Evolutionary conservation across 768 basidiomycete species (phyloP).

Genomic region (Steccherinum ochraceum): DNA sequence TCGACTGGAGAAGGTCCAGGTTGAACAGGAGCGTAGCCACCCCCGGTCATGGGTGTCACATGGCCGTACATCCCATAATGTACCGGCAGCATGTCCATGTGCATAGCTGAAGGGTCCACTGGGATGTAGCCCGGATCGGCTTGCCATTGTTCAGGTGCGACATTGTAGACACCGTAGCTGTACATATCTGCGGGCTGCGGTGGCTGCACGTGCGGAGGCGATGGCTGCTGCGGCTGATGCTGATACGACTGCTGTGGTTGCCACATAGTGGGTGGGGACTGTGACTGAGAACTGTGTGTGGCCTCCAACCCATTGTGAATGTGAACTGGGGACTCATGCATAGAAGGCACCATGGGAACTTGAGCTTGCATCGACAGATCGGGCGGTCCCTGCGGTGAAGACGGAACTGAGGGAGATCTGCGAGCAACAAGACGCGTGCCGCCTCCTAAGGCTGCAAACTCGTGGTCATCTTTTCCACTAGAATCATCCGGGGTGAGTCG

Average conservation of each 20-base stretch:
- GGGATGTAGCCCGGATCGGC: neutral
- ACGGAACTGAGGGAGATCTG: slow-evolving; percentile 38
- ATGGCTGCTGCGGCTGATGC: neutral
- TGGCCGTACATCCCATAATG: slow-evolving; percentile 13
- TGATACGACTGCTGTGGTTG: neutral
- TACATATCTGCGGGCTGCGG: neutral
- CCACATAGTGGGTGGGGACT: neutral
- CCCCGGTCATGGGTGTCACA: slow-evolving; percentile 1
- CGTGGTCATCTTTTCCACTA: slow-evolving; percentile 53
- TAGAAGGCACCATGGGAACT: neutral
- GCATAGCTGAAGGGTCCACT: slow-evolving; percentile 8
- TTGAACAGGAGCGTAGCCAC: neutral
- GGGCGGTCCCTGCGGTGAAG: slow-evolving; percentile 14
- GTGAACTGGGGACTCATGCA: neutral
- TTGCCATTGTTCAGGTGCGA: neutral
- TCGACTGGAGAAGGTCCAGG: slow-evolving; percentile 13
- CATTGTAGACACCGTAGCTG: neutral
- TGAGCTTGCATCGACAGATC: neutral
- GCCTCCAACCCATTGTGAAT: neutral
- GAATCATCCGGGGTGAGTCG: slow-evolving; percentile 29
- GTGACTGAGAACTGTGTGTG: neutral
- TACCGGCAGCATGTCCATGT: slow-evolving; percentile 11
- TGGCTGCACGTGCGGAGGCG: neutral
- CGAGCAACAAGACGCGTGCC: slow-evolving; percentile 56
- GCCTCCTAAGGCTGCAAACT: slow-evolving; percentile 54